Conservation (phyloP, 176 grass and related monocot species). For the Eleusine indica region DNA sequence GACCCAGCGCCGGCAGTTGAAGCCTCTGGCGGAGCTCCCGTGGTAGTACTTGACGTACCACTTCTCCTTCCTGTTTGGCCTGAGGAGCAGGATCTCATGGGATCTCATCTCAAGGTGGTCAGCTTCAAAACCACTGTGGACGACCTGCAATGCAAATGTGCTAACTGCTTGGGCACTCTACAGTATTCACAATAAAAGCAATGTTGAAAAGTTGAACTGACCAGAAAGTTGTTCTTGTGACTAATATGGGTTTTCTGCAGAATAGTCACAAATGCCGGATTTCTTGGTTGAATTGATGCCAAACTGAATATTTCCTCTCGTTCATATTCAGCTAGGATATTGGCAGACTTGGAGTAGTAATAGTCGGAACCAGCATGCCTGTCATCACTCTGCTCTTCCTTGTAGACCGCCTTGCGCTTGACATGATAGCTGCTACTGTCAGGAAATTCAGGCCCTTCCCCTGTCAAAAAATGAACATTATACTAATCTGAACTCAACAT, state of each 20-base stretch:
- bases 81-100: slow-evolving; percentile 27
- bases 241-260: slow-evolving; percentile 33
- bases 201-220: slow-evolving; percentile 28
- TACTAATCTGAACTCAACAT: not conserved
- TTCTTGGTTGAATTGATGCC: slow-evolving; percentile 33
- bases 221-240: slow-evolving; percentile 27
- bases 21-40: not conserved
- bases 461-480: slow-evolving; percentile 11
- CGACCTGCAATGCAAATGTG: slow-evolving; percentile 18
- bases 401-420: not conserved
- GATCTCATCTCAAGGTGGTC: slow-evolving; percentile 40
- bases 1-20: slow-evolving; percentile 36
- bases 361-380: not conserved
- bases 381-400: slow-evolving; percentile 11
- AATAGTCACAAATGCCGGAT: slow-evolving; percentile 42
- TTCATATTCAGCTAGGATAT: slow-evolving; percentile 9
- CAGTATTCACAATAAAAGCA: not conserved
- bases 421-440: not conserved
- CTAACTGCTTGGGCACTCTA: not conserved
- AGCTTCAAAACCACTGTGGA: slow-evolving; percentile 36
- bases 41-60: slow-evolving; percentile 38
- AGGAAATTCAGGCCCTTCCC: slow-evolving; percentile 20
- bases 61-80: slow-evolving; percentile 32
- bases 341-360: slow-evolving; percentile 40
- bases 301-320: slow-evolving; percentile 36